Percentiles rank a stretch among this genome's conserved stretches.
phyloP scores from a whole-genome alignment of 2,329 filamentous ascomycete species.

The Sclerotinia nivalis region DNA sequence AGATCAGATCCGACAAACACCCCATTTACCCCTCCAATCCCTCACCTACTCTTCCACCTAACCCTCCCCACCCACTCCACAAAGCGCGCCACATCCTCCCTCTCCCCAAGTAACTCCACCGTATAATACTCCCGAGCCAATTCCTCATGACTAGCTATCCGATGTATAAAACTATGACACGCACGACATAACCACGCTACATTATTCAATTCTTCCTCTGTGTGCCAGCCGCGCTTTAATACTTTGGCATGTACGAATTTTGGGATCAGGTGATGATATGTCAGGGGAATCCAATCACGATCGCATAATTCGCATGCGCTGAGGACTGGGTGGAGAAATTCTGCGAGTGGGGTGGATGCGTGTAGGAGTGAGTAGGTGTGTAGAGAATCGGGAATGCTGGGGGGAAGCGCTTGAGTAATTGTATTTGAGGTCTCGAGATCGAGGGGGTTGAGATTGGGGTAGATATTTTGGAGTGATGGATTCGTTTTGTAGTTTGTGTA shows the following conservation, averaged over 20 bases:
- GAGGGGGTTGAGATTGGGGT: constrained; percentile 50
- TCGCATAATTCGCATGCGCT: constrained; percentile 74
- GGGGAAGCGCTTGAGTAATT: constrained; percentile 54
- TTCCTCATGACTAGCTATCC: constrained; percentile 73
- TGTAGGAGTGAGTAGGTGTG: constrained; percentile 61
- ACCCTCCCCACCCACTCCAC: constrained; percentile 71
- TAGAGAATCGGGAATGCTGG: constrained; percentile 65
- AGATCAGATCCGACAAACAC: too few relatives aligned
- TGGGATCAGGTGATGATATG: constrained; percentile 87
- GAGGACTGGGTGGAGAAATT: constrained; percentile 65
- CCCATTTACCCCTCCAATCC: too few relatives aligned
- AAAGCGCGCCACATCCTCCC: constrained; percentile 72
- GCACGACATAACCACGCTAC: constrained; percentile 86
- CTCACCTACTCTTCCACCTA: constrained; percentile 54
- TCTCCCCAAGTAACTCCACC: constrained; percentile 67
- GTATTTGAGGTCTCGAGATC: constrained; percentile 43
- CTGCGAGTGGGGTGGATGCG: constrained; percentile 47
- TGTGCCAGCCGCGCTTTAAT: constrained; percentile 77
- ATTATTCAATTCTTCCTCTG: constrained; percentile 70
- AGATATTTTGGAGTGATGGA: constrained; percentile 52
- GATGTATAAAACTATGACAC: constrained; percentile 81
- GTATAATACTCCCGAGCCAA: constrained; percentile 72
- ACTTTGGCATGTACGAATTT: constrained; percentile 73
- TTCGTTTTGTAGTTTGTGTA: constrained; percentile 57
- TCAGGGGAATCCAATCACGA: constrained; percentile 71